Base-by-base conservation (phyloP, 139 green algal genomes). In the Edaphochlamys debaryana region DNA sequence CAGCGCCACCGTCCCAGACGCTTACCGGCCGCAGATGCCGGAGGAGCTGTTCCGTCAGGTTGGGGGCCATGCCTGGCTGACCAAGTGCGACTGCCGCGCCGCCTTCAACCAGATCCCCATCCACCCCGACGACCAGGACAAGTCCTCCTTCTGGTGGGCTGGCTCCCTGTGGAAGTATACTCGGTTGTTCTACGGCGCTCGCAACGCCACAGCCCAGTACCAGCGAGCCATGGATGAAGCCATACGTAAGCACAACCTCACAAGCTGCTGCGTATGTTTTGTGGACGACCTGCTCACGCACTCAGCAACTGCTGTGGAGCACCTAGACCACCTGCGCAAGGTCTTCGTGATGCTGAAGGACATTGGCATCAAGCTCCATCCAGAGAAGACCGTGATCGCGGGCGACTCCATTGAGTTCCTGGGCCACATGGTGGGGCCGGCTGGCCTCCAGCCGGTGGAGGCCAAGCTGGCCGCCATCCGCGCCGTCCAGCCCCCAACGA, bases 401-500 rank as follows among this genome's bases (percentile, higher is more conserved):
- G 56, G 66, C 27, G 66, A 84, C 4, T 40, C 8, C 23, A 30
- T 92, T 27, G 69, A 84, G 13, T 93, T 82, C 67, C 62, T 93
- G 40, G 90, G 90, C 25, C 85, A 92, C 54, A 30, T 85, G 23
- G 67, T 93, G 8, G 71, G 71, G 23, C 36, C 40, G 0, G 34
- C 68, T 13, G 85, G 84, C 19, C 32, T 90, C 4, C 48, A 54
- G 22, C 72, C 81, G 7, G 64, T 80, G 8, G 37, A 41, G 36
- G 70, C 48, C 70, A 42, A 48, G 32, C 34, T 37, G 4, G 27
- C 30, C 13, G 7, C 29, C 29, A 37, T 67, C 29, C 13, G 6
- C 7, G 29, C 29, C 7, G 29, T 17, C 11, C 29, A 13, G 30
- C 30, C 29, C 29, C 29, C 29, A 5, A 36, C 3, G 29, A 67